phyloP scores from a whole-genome alignment of 2,329 filamentous ascomycete genomes.

The Xylaria hypoxylon region DNA sequence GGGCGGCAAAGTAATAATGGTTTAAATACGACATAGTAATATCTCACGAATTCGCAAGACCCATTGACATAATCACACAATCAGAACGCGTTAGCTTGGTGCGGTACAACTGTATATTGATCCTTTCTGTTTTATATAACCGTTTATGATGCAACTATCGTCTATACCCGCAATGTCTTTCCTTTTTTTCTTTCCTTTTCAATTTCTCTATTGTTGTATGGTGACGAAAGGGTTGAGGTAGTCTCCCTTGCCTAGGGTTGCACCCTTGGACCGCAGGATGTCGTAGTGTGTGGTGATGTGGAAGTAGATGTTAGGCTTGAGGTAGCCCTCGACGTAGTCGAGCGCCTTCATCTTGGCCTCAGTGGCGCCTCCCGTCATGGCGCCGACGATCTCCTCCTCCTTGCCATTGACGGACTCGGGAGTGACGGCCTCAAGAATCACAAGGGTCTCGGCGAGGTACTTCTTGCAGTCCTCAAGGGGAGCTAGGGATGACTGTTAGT shows the following conservation, averaged over 20 bases:
- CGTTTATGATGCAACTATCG: background rate
- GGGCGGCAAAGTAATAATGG: background rate
- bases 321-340: constrained; percentile 62
- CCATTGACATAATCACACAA: background rate
- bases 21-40: background rate
- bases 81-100: background rate
- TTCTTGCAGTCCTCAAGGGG: constrained; percentile 52
- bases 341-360: constrained; percentile 45
- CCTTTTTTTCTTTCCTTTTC: background rate
- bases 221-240: constrained; percentile 55
- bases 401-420: constrained; percentile 53
- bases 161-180: background rate
- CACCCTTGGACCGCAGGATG: constrained; percentile 71
- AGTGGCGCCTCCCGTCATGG: constrained; percentile 28
- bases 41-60: background rate
- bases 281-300: constrained; percentile 70
- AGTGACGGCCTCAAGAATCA: constrained; percentile 46
- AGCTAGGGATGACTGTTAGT: constrained; percentile 24
- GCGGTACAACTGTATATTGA: constrained; percentile 26
- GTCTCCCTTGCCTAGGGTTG: constrained; percentile 70
- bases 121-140: constrained; percentile 19
- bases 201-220: constrained; percentile 1
- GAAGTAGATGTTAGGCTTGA: constrained; percentile 72
- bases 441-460: constrained; percentile 51
- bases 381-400: constrained; percentile 32